Evolutionary conservation across 73 alveolate species (phyloP).

Genomic region (Paramecium octaurelia): DNA sequence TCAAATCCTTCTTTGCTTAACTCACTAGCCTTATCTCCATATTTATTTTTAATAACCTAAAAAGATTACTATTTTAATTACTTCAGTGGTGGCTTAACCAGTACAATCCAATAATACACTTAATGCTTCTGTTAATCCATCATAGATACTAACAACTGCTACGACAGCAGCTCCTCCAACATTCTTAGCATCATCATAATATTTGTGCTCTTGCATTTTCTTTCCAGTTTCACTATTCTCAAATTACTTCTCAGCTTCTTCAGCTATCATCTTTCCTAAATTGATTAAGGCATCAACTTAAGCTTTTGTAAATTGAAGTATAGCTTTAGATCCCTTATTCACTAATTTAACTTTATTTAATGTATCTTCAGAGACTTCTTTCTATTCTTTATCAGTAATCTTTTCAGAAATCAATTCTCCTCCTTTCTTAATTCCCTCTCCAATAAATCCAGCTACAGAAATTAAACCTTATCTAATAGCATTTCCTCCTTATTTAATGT

Average conservation of each 20-base stretch:
- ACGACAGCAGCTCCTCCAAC: constrained; percentile 21
- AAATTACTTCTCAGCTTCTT: constrained; percentile 12
- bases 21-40: constrained; percentile 46
- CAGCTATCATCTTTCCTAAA: constrained; percentile 32
- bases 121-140: constrained; percentile 44
- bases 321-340: constrained; percentile 29
- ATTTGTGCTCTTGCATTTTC: constrained; percentile 5
- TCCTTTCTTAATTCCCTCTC: constrained; percentile 29
- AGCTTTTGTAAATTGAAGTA: constrained; percentile 9
- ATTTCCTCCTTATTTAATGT: constrained; percentile 21
- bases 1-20: constrained; percentile 24
- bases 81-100: constrained; percentile 39
- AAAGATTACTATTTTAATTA: not conserved
- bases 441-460: constrained; percentile 18
- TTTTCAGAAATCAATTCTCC: constrained; percentile 22
- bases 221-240: constrained; percentile 23
- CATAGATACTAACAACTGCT: constrained; percentile 19
- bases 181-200: constrained; percentile 18
- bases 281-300: constrained; percentile 3
- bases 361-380: not conserved
- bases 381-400: not conserved
- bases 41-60: constrained; percentile 15
- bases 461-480: constrained; percentile 26
- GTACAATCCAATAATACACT: not conserved
- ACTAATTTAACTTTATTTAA: not conserved